Base-by-base conservation (phyloP, 177 flowering plant species). In the Vitis hybrid region DNA sequence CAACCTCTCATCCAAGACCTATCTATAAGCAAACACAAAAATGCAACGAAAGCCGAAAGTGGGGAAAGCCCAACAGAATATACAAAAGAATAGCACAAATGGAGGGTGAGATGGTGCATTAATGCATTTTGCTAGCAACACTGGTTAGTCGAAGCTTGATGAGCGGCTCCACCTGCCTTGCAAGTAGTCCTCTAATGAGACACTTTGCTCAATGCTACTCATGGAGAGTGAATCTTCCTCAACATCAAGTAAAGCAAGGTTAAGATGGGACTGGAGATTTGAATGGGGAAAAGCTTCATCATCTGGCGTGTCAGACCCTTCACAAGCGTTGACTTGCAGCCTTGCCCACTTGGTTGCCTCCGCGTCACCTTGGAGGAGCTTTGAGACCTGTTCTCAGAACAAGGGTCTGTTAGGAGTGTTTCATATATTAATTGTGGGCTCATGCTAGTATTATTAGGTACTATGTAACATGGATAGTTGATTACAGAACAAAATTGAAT, bases 1-100 rank as follows among this genome's bases (percentile, higher is more conserved):
- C 89, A 76, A 80, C 94, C 92, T 91, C 94, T 71, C 93, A 85
- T 90, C 93, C 94, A 78, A 71, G 61, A 81, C 90, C 87, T 69
- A 66, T 71, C 63, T 63, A 14, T 48, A 61, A 62, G 15, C 20
- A 30, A 66, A 54, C 7, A 57, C 10, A 0, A 9, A n/a, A 61
- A 59, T 9, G 32, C 21, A 48, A 35, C 30, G 8, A 17, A 35
- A 35, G 27, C 27, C 11, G 48, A 17, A 15, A 49, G 6, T 32
- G 54, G 10, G 20, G 17, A 48, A 2, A 24, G 60, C 4, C 13
- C n/a, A 17, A 65, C 70, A 64, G 17, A 51, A 77, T 77, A 50
- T 79, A 82, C 80, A 80, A 21, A 74, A 76, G 65, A 54, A 30
- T 50, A 57, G n/a, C 46, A 17, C 3, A 58, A 58, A 58, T 58